Evolutionary conservation across 192 early-diverging fungal genomes (phyloP).

Genomic region (Funneliformis mosseae): DNA sequence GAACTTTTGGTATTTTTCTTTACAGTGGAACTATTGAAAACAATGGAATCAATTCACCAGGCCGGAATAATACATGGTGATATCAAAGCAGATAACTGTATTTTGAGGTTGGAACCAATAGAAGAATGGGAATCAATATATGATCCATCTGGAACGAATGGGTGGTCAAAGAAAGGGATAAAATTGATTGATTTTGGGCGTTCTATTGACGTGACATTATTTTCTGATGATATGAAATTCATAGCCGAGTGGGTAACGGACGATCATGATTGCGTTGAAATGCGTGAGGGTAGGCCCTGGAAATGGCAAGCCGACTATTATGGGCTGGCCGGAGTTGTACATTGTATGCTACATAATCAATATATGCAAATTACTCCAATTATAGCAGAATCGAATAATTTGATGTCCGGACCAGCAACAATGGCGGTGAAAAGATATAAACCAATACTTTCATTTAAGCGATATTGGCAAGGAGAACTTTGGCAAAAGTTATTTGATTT

Average conservation of each 20-base stretch:
- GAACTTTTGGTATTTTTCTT: slow-evolving; percentile 38
- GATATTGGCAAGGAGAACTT: slow-evolving; percentile 36
- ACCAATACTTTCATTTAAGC: slow-evolving; percentile 34
- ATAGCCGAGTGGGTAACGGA: slow-evolving; percentile 29
- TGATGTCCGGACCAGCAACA: neutral
- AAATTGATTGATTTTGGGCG: slow-evolving; percentile 44
- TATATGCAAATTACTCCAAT: slow-evolving; percentile 20
- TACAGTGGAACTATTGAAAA: slow-evolving; percentile 30
- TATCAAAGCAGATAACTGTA: slow-evolving; percentile 41
- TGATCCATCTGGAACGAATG: slow-evolving; percentile 11
- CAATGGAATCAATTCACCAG: slow-evolving; percentile 33
- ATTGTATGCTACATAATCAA: slow-evolving; percentile 38
- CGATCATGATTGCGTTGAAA: slow-evolving; percentile 32
- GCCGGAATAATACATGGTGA: slow-evolving; percentile 41
- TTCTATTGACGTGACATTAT: slow-evolving; percentile 37
- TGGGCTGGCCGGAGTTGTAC: slow-evolving; percentile 35
- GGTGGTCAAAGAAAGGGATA: slow-evolving; percentile 33
- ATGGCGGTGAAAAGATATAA: slow-evolving; percentile 21
- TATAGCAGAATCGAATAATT: neutral
- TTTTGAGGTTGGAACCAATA: slow-evolving; percentile 18
- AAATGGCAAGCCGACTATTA: slow-evolving; percentile 39
- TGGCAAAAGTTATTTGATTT: slow-evolving; percentile 36
- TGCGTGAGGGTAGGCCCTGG: slow-evolving; percentile 30
- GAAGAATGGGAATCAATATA: slow-evolving; percentile 14
- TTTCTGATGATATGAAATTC: slow-evolving; percentile 21